phyloP scores from a whole-genome alignment of 148 eudicot species.

The Silene latifolia region DNA sequence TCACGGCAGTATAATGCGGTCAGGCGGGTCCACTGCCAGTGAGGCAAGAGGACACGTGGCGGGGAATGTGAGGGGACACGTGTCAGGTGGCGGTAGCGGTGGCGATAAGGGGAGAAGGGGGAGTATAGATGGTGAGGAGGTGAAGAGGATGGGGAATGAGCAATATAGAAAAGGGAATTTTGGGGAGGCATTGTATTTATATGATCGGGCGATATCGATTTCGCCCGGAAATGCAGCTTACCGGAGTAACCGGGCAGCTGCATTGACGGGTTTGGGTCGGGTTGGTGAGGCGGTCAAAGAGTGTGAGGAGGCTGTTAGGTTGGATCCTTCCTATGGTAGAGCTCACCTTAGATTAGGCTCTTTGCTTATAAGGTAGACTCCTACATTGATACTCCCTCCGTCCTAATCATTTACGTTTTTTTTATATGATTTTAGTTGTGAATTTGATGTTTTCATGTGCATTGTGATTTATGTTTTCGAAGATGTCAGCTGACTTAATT shows the following conservation, averaged over 20 bases:
- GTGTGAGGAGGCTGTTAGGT: conserved; percentile 74
- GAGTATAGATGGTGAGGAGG: conserved; percentile 60
- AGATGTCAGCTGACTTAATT: no score
- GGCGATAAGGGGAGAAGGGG: conserved; percentile 52
- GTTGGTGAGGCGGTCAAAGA: conserved; percentile 63
- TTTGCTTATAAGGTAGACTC: conserved; percentile 70
- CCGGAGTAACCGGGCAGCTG: conserved; percentile 75
- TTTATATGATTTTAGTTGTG: conserved; percentile 2
- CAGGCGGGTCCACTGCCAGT: conserved; percentile 1
- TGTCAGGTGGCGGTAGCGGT: conserved; percentile 24
- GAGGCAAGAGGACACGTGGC: neutral
- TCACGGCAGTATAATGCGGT: conserved; percentile 77
- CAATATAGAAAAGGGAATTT: conserved; percentile 52
- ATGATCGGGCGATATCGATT: conserved; percentile 55
- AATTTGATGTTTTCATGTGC: conserved; percentile 5
- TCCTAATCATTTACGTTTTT: neutral
- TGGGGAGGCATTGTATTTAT: conserved; percentile 60
- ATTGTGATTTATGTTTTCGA: neutral
- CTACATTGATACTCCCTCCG: no score
- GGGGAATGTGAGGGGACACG: conserved; percentile 50
- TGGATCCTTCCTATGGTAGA: conserved; percentile 57
- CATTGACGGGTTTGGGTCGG: conserved; percentile 52
- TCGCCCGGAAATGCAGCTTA: conserved; percentile 65
- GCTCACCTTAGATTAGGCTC: conserved; percentile 78
- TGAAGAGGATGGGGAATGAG: conserved; percentile 74